Base-by-base conservation (phyloP, 2,329 filamentous ascomycete genomes). In the Chalaropsis ovoidea region DNA sequence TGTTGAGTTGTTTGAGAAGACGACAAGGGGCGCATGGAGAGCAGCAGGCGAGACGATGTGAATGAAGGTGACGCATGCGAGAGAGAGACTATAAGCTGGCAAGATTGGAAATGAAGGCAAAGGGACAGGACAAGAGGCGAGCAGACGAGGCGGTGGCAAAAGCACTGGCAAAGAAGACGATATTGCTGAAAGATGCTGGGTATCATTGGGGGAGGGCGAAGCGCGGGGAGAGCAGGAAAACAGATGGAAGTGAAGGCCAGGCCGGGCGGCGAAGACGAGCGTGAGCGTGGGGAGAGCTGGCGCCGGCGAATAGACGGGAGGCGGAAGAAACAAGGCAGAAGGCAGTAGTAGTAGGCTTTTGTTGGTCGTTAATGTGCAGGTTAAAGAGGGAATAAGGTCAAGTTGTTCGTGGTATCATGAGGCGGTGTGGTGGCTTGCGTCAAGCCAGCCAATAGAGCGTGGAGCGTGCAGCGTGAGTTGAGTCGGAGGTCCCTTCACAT, bases 361-460 rank as follows among this genome's bases (percentile, higher is more conserved):
- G 54, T 19, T n/a, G 54, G 54, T 52, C 47, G 27, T 35, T 39
- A 39, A 31, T 19, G 54, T 39, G 54, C 54, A 58, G 10, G 10
- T 31, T 5, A 47, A 5, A n/a, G 43, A 58, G 24, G n/a, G 22
- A 35, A 58, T 24, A 39, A 39, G 31, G 35, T 39, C 47, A 52
- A 27, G 22, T 52, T 39, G 54, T 58, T 58, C 54, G 54, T 58
- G 54, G n/a, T 58, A 58, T 58, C 27, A 58, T 58, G 54, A 58
- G 54, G 27, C 15, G 27, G 19, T 15, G 19, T 24, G 10, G 47
- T 22, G 19, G 24, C 11, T 52, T 27, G 47, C 15, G 47, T 24
- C 11, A 52, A 27, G 54, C 13, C 54, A 8, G 10, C 1, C 15
- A 58, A n/a, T 35, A 35, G n/a, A n/a, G n/a, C n/a, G n/a, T n/a